Conservation (phyloP, 1,139 yeast genomes). For the Taphrina wiesneri region DNA sequence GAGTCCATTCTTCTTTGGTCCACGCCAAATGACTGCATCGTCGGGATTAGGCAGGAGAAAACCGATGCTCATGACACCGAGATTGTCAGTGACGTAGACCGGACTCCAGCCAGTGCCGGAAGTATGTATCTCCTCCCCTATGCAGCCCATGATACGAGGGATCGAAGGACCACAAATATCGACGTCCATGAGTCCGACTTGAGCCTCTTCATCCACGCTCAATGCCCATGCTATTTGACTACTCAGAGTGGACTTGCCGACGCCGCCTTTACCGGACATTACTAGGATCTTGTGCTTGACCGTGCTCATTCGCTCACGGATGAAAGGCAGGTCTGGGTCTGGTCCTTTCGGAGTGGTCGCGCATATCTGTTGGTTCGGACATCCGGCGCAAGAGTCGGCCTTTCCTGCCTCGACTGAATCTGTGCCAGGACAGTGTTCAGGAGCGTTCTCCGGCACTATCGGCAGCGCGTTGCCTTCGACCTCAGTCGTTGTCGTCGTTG, state of each 20-base stretch:
- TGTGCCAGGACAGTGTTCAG: conserved; percentile 96
- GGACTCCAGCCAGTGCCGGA: conserved; percentile 96
- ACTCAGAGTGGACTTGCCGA: conserved; percentile 94
- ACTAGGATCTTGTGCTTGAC: conserved; percentile 84
- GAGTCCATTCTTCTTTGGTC: conserved; percentile 87
- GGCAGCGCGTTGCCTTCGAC: conserved; percentile 25
- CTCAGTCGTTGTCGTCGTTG: neutral
- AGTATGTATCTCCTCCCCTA: conserved; percentile 80
- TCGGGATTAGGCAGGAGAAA: conserved; percentile 93
- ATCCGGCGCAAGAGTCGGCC: conserved; percentile 90
- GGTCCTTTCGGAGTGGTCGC: conserved; percentile 90
- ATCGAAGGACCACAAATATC: conserved; percentile 98
- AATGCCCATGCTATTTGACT: conserved; percentile 95
- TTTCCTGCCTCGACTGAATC: conserved; percentile 91
- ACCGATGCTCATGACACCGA: conserved; percentile 94
- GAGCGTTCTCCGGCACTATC: conserved; percentile 27
- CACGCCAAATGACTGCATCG: conserved; percentile 96
- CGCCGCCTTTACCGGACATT: conserved; percentile 96
- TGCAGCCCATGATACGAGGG: conserved; percentile 92
- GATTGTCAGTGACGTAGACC: conserved; percentile 88
- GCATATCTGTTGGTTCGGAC: conserved; percentile 91
- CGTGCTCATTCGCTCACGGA: conserved; percentile 63
- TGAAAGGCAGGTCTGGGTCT: conserved; percentile 87
- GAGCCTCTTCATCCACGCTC: conserved; percentile 81
- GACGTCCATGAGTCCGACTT: conserved; percentile 94